Percentiles rank a stretch among this genome's conserved stretches.
These are phyloP conservation scores for Yamadazyma friedrichii DNA, from an alignment of 1,139 yeast species.

Conservation along the genomic window DNA sequence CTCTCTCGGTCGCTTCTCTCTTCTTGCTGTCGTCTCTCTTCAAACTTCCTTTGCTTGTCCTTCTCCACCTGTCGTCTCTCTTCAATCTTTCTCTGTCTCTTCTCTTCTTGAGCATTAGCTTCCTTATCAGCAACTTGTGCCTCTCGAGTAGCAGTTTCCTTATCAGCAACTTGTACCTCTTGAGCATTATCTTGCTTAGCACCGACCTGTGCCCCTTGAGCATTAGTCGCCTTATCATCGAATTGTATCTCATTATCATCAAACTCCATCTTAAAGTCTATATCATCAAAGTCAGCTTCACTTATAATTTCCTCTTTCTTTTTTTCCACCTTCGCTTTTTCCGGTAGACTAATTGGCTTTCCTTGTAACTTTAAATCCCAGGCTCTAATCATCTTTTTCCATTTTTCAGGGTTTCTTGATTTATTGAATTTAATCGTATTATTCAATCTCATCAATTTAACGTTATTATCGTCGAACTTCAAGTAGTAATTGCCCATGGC, in stretches of 20 bases:
- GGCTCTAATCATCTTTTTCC: slow-evolving; percentile 13
- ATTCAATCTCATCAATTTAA: slow-evolving; percentile 22
- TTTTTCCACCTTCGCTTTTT: neutral
- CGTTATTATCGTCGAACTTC: slow-evolving; percentile 19
- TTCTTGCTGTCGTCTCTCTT: neutral
- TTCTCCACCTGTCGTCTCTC: neutral
- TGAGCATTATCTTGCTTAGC: neutral
- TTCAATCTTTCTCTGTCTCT: slow-evolving; percentile 3
- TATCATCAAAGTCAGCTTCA: slow-evolving; percentile 40
- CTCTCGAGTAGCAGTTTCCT: too few relatives aligned
- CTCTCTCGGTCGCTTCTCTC: slow-evolving; percentile 1
- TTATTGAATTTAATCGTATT: slow-evolving; percentile 38
- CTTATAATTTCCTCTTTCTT: slow-evolving; percentile 22
- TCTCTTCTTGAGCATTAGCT: neutral
- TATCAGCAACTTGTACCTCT: too few relatives aligned
- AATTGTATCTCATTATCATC: slow-evolving; percentile 21
- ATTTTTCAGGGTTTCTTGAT: slow-evolving; percentile 31
- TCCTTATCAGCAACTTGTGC: slow-evolving; percentile 16
- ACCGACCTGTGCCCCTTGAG: too few relatives aligned
- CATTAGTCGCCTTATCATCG: slow-evolving; percentile 5
- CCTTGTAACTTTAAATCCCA: slow-evolving; percentile 11
- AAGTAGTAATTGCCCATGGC: slow-evolving; percentile 32
- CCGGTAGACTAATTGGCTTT: too few relatives aligned
- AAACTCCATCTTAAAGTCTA: slow-evolving; percentile 20
- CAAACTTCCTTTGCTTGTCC: slow-evolving; percentile 1